phyloP scores from a whole-genome alignment of 129 eudicot species.

The Logfia minima region DNA sequence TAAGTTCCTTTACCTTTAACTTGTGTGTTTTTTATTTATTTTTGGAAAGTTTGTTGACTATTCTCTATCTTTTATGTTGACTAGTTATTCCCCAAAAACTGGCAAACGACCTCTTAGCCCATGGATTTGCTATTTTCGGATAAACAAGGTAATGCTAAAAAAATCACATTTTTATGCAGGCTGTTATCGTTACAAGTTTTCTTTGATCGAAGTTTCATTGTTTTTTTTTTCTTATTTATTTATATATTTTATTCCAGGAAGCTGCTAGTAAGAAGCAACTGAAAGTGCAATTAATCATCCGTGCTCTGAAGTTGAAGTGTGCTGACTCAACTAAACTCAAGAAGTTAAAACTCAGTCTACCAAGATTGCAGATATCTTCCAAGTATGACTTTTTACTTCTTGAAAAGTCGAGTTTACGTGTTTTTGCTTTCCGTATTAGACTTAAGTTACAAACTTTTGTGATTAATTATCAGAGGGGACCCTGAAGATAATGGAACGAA shows the following conservation, averaged over 20 bases:
- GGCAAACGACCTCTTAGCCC: constrained; percentile 45
- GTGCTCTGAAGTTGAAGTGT: constrained; percentile 55
- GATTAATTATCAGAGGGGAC: constrained; percentile 47
- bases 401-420: not conserved
- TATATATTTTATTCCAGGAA: constrained; percentile 43
- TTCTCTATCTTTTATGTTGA: constrained; percentile 5
- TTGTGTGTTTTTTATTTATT: not conserved
- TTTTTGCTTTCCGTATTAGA: constrained; percentile 2
- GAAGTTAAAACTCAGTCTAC: constrained; percentile 48
- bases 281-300: constrained; percentile 42
- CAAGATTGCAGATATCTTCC: constrained; percentile 56
- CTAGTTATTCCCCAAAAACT: constrained; percentile 51
- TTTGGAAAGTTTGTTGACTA: constrained; percentile 19
- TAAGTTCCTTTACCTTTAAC: constrained; percentile 30
- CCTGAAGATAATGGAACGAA: constrained; percentile 34
- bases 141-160: constrained; percentile 61
- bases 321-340: constrained; percentile 27
- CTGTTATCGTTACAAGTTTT: not conserved
- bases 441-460: constrained; percentile 9
- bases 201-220: not conserved
- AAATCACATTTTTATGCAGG: not conserved
- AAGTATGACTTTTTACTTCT: constrained; percentile 47
- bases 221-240: not conserved
- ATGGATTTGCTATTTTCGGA: constrained; percentile 86
- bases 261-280: constrained; percentile 47